A percentile compares a stretch with the other conserved stretches of the same genome.
phyloP scores from a whole-genome alignment of 257 asterid genomes.

The Solanum sparsipilum region DNA sequence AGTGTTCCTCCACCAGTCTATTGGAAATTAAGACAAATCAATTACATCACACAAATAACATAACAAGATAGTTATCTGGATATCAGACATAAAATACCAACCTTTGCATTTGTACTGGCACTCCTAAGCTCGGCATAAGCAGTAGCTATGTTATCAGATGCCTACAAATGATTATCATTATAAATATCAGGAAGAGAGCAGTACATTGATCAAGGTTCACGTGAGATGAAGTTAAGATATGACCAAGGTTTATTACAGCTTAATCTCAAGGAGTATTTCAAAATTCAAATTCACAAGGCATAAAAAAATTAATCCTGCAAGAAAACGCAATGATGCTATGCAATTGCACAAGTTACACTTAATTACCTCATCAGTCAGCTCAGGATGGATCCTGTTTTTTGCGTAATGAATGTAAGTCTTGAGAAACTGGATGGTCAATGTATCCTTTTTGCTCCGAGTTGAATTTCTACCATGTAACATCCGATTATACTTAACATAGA shows the following conservation, averaged over 20 bases:
- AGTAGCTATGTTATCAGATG: slow-evolving; percentile 88
- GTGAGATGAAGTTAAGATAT: background rate
- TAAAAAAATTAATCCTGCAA: background rate
- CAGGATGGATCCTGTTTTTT: slow-evolving; percentile 82
- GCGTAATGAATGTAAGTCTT: slow-evolving; percentile 90
- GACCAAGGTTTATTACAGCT: background rate
- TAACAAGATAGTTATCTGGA: slow-evolving; percentile 3
- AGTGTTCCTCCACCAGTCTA: slow-evolving; percentile 88
- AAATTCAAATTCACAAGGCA: background rate
- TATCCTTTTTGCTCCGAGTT: slow-evolving; percentile 51
- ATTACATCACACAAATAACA: background rate
- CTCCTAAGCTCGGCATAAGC: slow-evolving; percentile 88
- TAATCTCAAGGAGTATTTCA: background rate
- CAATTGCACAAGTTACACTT: background rate
- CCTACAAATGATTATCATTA: slow-evolving; percentile 31
- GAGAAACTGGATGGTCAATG: slow-evolving; percentile 75
- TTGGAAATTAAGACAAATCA: background rate
- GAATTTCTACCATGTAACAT: slow-evolving; percentile 73
- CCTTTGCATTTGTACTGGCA: slow-evolving; percentile 83
- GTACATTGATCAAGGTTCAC: background rate
- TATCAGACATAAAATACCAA: slow-evolving; percentile 10
- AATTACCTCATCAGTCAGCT: slow-evolving; percentile 88
- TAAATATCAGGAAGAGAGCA: slow-evolving; percentile 8
- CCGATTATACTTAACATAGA: slow-evolving; percentile 72
- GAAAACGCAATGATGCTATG: background rate